Evolutionary conservation across 2,329 filamentous ascomycete species (phyloP), one percentile per base, ranked within the genome.

Genomic region (Fusarium denticulatum): DNA sequence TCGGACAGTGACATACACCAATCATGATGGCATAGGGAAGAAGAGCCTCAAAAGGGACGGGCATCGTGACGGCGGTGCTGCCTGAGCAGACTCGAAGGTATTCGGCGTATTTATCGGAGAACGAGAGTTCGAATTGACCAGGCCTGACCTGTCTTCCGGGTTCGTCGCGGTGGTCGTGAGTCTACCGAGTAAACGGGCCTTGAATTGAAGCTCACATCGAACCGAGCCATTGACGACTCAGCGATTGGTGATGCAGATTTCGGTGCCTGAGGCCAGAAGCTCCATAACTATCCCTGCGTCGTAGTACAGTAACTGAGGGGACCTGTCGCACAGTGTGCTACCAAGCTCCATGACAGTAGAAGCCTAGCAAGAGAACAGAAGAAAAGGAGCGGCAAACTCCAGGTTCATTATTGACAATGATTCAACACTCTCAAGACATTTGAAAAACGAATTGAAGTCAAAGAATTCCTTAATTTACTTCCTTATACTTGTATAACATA

Each of bases 11-110:
- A 81, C 88, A 82, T 86, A 91, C 89, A 79, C 82, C 85, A 77
- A 89, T 81, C 81, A 91, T 88, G 85, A 92, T 91, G 81, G 84
- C 90, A 82, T 91, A 91, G 47, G 90, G 89, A 82, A 92, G 85
- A 74, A 92, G 79, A 56, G 89, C 84, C 82, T 92, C 90, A 83
- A 91, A 92, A 53, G 90, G 90, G 73, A 92, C 83, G 67, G 88
- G 88, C 90, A 92, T 92, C 69, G 62, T 77, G 77, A 75, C 65
- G 72, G 60, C 60, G 74, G 69, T 58, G 80, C 80, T 80, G 78
- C 79, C 71, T 72, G 60, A 67, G 80, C 79, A 80, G 81, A 76
- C 79, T 79, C 71, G 30, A 45, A 63, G 32, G 69, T 70, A 63
- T 56, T 52, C 39, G 62, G n/a, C 58, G 36, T 40, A 37, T 47